Conservation (phyloP, 2,329 filamentous ascomycete genomes). For the Neonectria coccinea region DNA sequence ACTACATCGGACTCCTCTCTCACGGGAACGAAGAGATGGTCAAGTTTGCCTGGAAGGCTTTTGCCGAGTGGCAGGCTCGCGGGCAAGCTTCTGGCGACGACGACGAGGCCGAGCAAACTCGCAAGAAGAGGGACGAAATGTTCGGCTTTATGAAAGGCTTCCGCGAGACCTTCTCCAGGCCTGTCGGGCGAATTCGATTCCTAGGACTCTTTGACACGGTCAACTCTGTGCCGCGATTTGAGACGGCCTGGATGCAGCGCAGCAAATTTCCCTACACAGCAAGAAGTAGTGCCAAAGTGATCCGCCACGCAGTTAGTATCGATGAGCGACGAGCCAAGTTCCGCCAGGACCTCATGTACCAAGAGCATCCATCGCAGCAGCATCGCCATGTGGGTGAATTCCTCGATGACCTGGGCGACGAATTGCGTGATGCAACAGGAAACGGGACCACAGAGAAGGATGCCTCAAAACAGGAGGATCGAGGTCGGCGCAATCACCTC, state of each 20-base stretch:
- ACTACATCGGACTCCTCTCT: conserved; percentile 82
- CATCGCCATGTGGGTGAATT: conserved; percentile 44
- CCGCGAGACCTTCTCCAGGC: conserved; percentile 82
- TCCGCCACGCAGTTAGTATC: conserved; percentile 77
- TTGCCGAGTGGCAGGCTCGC: conserved; percentile 77
- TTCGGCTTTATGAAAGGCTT: conserved; percentile 83
- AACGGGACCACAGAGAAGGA: conserved; percentile 10
- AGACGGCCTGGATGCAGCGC: conserved; percentile 81
- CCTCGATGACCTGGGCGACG: conserved; percentile 37
- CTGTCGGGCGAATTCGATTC: conserved; percentile 79
- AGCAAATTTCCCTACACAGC: conserved; percentile 80
- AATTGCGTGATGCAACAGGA: conserved; percentile 15
- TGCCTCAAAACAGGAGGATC: conserved; percentile 9
- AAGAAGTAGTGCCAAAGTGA: conserved; percentile 67
- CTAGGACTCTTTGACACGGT: conserved; percentile 86
- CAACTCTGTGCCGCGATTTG: conserved; percentile 82
- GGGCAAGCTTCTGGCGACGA: conserved; percentile 57
- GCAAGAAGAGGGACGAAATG: conserved; percentile 63
- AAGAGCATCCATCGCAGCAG: conserved; percentile 47
- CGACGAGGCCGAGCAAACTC: conserved; percentile 57
- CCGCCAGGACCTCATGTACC: conserved; percentile 75
- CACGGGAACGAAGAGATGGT: conserved; percentile 90
- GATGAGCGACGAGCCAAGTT: conserved; percentile 80
- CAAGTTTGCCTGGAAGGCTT: conserved; percentile 85
- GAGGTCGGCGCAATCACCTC: conserved; percentile 38